A percentile compares a stretch with the other conserved stretches of the same genome.
Conservation (phyloP, 371 early-diverging fungal species). For the Mortierella sp. region DNA sequence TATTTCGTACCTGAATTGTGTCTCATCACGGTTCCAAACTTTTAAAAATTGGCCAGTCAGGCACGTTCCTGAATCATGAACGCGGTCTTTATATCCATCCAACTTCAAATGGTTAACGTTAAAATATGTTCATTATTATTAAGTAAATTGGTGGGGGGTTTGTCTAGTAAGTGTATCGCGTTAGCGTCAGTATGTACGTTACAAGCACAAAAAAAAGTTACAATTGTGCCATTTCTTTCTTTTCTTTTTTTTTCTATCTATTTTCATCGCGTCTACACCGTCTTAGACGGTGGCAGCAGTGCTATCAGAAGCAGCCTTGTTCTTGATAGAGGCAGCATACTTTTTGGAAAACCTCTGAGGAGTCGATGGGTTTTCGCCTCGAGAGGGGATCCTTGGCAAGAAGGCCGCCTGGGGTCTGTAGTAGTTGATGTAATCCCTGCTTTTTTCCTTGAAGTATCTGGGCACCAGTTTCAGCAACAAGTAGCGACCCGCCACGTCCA, state of each 20-base stretch:
- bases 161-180: slow-evolving; percentile 1
- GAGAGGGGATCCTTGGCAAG: slow-evolving; percentile 30
- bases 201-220: slow-evolving; percentile 1
- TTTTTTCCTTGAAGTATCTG: slow-evolving; percentile 47
- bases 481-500: slow-evolving; percentile 36
- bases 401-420: slow-evolving; percentile 33
- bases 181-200: neutral
- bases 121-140: slow-evolving; percentile 9
- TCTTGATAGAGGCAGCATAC: slow-evolving; percentile 27
- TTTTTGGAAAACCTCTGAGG: slow-evolving; percentile 44
- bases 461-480: slow-evolving; percentile 37
- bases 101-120: neutral
- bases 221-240: neutral
- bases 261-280: too few species aligned
- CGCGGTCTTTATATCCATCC: too few species aligned
- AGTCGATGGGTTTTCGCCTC: slow-evolving; percentile 19
- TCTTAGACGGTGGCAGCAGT: slow-evolving; percentile 7
- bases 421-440: slow-evolving; percentile 25
- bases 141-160: neutral
- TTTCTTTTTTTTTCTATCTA: neutral
- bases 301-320: neutral
- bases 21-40: too few species aligned
- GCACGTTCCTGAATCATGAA: too few species aligned
- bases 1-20: too few species aligned
- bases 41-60: too few species aligned